Conservation (phyloP, 2,329 filamentous ascomycete species). For the Claviceps maximensis region DNA sequence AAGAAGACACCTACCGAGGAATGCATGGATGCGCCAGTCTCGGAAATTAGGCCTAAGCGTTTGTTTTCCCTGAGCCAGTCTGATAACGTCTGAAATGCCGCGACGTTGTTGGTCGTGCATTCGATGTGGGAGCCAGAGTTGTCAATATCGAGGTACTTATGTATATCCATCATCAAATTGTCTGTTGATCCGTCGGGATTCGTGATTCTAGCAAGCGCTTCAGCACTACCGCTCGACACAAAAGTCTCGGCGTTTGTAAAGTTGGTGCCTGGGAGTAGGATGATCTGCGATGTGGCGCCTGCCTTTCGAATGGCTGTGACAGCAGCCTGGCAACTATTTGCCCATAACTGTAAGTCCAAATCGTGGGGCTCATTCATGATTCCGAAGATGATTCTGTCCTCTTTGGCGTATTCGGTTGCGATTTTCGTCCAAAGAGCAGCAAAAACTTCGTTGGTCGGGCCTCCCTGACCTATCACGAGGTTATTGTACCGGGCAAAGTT, state of each 20-base stretch:
- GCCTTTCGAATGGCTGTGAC: constrained; percentile 52
- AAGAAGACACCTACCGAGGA: constrained; percentile 20
- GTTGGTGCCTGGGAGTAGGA: constrained; percentile 46
- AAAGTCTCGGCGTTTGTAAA: constrained; percentile 39
- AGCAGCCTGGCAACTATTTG: constrained; percentile 43
- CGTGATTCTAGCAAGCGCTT: constrained; percentile 36
- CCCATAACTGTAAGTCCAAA: constrained; percentile 43
- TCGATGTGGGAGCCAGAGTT: constrained; percentile 38
- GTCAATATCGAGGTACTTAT: constrained; percentile 47
- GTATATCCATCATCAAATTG: constrained; percentile 44
- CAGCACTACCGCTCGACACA: constrained; percentile 34
- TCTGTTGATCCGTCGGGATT: constrained; percentile 46
- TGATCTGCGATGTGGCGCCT: constrained; percentile 51
- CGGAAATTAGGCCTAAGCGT: constrained; percentile 36
- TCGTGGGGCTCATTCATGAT: constrained; percentile 61
- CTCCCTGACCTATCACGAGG: constrained; percentile 55
- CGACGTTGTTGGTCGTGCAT: constrained; percentile 41
- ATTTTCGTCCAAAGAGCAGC: constrained; percentile 43
- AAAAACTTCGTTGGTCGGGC: constrained; percentile 45
- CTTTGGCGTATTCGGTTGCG: constrained; percentile 43
- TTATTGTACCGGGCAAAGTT: constrained; percentile 50
- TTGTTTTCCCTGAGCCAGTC: constrained; percentile 32
- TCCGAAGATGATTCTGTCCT: constrained; percentile 43
- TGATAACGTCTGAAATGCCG: constrained; percentile 33
- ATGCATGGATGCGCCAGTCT: constrained; percentile 36